Evolutionary conservation across 2,329 filamentous ascomycete genomes (phyloP).

Genomic region (Orbilia ellipsospora): DNA sequence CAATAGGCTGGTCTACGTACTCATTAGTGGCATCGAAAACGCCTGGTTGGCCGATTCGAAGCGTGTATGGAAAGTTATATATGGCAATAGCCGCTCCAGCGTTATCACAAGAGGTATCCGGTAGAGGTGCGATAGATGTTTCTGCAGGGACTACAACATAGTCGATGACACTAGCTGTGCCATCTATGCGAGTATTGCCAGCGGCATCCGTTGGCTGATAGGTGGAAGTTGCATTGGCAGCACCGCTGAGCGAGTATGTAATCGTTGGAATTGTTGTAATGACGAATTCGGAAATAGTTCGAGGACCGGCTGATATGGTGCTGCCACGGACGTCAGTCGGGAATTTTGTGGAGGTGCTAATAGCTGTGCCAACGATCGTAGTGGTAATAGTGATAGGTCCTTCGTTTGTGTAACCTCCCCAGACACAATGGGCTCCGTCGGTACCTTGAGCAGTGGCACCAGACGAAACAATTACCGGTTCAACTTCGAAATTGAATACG

Average conservation of each 20-base stretch:
- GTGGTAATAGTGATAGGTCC: too few relatives aligned
- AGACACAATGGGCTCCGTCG: too few relatives aligned
- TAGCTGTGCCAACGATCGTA: neutral
- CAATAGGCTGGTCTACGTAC: neutral
- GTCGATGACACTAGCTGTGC: conserved; percentile 6
- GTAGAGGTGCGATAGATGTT: conserved; percentile 8
- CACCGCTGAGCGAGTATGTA: neutral
- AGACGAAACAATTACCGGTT: too few relatives aligned
- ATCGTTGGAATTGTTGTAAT: conserved; percentile 14
- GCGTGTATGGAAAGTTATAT: neutral
- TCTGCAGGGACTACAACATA: conserved; percentile 2
- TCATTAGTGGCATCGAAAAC: neutral
- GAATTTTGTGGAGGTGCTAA: neutral
- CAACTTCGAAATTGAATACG: too few relatives aligned
- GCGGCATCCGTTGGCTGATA: conserved; percentile 9
- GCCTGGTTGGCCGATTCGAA: neutral
- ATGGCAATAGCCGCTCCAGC: neutral
- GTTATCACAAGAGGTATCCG: conserved; percentile 6
- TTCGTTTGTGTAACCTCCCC: too few relatives aligned
- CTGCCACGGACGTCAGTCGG: neutral
- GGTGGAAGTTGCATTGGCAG: neutral
- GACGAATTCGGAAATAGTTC: neutral
- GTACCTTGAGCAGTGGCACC: too few relatives aligned
- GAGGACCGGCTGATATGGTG: conserved; percentile 3
- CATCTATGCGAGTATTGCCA: conserved; percentile 4